Percentiles rank a stretch among this genome's conserved stretches.
Conservation (phyloP, 208 protist species). For the Wallacemonas sp. region DNA sequence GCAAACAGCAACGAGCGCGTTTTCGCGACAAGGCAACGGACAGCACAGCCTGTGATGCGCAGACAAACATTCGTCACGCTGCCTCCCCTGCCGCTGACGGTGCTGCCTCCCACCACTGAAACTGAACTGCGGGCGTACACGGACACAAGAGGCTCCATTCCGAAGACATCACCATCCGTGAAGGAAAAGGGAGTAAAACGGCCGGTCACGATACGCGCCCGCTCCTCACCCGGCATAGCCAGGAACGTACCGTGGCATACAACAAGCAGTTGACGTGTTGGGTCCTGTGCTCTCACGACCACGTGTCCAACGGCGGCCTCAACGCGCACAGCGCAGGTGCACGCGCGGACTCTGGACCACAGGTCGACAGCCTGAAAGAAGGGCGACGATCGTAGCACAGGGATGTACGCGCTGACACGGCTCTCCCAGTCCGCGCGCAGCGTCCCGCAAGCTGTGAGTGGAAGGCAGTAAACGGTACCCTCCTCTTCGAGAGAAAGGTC, state of each 20-base stretch:
- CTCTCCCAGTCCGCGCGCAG: slow-evolving; percentile 29
- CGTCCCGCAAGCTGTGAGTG: slow-evolving; percentile 29
- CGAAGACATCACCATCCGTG: slow-evolving; percentile 48
- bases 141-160: slow-evolving; percentile 47
- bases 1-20: slow-evolving; percentile 36
- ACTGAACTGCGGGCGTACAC: slow-evolving; percentile 53
- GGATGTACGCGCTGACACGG: slow-evolving; percentile 28
- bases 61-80: slow-evolving; percentile 11
- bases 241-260: slow-evolving; percentile 43
- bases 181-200: slow-evolving; percentile 30
- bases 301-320: slow-evolving; percentile 20
- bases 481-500: slow-evolving; percentile 43
- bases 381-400: slow-evolving; percentile 28
- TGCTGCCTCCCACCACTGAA: slow-evolving; percentile 27
- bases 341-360: slow-evolving; percentile 51
- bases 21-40: slow-evolving; percentile 38
- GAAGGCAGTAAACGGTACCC: slow-evolving; percentile 56
- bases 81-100: slow-evolving; percentile 12
- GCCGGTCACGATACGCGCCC: slow-evolving; percentile 26
- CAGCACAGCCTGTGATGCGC: slow-evolving; percentile 31
- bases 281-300: slow-evolving; percentile 30
- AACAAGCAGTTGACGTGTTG: slow-evolving; percentile 28
- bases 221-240: slow-evolving; percentile 24
- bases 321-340: slow-evolving; percentile 28
- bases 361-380: slow-evolving; percentile 50